Base-by-base conservation (phyloP, 2,329 filamentous ascomycete genomes). In the Colletotrichum lini region DNA sequence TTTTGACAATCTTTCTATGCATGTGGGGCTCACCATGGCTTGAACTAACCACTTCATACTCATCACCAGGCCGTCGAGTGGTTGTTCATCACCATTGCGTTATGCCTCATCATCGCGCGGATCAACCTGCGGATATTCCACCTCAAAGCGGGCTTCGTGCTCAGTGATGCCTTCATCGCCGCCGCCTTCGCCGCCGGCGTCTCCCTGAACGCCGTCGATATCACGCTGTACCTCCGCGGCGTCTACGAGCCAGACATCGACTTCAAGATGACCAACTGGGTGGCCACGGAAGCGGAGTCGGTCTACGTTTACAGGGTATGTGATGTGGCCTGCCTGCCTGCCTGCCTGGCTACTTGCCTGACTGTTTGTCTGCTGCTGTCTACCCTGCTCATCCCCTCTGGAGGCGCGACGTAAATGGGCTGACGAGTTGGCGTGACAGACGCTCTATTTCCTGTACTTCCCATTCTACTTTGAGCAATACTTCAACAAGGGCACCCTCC, bases 161-260 rank as follows among this genome's bases (percentile, higher is more conserved):
- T 56, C 53, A 56, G 53, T n/a, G 53, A 56, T 13, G 53, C 35
- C 6, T 56, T 56, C 53, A 56, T 56, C 30, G 53, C 35, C 30
- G 53, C n/a, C 6, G 53, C 53, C 18, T 56, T 56, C 35, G 53
- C 53, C 12, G 30, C 53, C 7, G 53, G 53, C 10, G 0, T 56
- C 35, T n/a, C n/a, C 4, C 6, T 40, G n/a, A 56, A 56, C n/a
- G 53, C 35, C 7, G 35, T 56, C 53, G 53, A 56, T n/a, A 8
- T 40, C 35, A 40, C 6, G 12, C 53, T 40, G 12, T 40, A 56
- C 53, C 53, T 2, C n/a, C 12, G 35, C 2, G 53, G 53, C 6
- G 35, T 56, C 35, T 56, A 56, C 53, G 53, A 40, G 3, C 12
- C 53, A 12, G n/a, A 21, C 2, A 15, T 56, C 53, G 35, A 56